Evolutionary conservation across 192 early-diverging fungal species (phyloP).

Genomic region (Mortierella hygrophila): DNA sequence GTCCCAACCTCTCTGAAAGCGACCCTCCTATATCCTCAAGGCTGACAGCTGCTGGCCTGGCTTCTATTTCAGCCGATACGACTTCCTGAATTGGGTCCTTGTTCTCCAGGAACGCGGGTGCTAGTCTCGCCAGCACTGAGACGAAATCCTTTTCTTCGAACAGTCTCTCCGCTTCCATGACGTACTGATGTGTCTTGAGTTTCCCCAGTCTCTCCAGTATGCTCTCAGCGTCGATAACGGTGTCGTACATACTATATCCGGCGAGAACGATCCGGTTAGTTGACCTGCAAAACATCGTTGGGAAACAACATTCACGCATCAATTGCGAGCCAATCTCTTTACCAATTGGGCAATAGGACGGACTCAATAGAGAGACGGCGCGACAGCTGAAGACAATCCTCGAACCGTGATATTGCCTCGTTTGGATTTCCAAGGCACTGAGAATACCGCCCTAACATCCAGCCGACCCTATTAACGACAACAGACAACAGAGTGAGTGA

Average conservation of each 20-base stretch:
- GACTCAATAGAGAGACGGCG: neutral
- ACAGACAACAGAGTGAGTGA: neutral
- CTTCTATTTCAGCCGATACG: neutral
- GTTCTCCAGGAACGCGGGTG: slow-evolving; percentile 38
- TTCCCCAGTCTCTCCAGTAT: slow-evolving; percentile 37
- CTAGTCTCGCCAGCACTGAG: slow-evolving; percentile 49
- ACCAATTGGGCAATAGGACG: slow-evolving; percentile 45
- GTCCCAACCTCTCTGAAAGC: slow-evolving; percentile 49
- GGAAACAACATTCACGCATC: neutral
- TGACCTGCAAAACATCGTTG: neutral
- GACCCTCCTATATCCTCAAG: slow-evolving; percentile 42
- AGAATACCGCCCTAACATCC: slow-evolving; percentile 40
- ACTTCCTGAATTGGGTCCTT: neutral
- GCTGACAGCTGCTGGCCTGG: neutral
- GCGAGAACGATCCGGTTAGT: neutral
- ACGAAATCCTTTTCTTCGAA: slow-evolving; percentile 53
- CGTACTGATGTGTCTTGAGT: slow-evolving; percentile 51
- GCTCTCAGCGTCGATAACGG: slow-evolving; percentile 19
- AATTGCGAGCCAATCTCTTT: neutral
- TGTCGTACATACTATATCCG: slow-evolving; percentile 55
- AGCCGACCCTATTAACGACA: slow-evolving; percentile 12
- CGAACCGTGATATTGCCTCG: slow-evolving; percentile 41
- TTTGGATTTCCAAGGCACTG: slow-evolving; percentile 42
- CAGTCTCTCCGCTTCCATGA: slow-evolving; percentile 43
- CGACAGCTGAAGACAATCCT: slow-evolving; percentile 13